Evolutionary conservation across 2,329 filamentous ascomycete genomes (phyloP), one percentile per base, ranked within the genome.

Genomic region (Talaromyces sp.): DNA sequence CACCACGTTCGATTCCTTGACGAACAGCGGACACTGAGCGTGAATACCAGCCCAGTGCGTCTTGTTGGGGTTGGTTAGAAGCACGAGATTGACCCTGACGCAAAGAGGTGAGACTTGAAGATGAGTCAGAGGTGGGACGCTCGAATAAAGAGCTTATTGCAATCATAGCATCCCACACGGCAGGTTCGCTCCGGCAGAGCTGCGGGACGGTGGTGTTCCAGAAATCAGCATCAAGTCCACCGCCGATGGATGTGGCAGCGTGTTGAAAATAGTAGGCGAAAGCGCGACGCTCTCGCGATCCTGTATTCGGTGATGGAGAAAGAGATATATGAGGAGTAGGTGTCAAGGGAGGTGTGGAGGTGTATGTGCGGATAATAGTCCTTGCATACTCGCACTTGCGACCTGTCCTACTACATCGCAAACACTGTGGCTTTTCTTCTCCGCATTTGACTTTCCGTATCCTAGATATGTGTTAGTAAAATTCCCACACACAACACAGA

Each of bases 131-230:
- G 4, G 27, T 31, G 27, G 68, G 69, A 5, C 62, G 63, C 33
- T 79, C 77, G 49, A 74, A 76, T 7, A 79, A 65, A 11, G 73
- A 69, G 63, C 76, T 77, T n/a, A 78, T 73, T 4, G 76, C 69
- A 35, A 76, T 74, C 45, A 78, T 73, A 17, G 77, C 73, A 70
- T 79, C 75, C 75, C 77, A 78, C 2, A 79, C 75, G 4, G 75
- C 75, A 3, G 75, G 72, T 59, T 78, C 75, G 35, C 62, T 71
- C 13, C 72, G 74, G 52, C 75, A 77, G 15, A 78, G 68, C 49
- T 74, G 74, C 3, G 76, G 76, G 4, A 79, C 70, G 35, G 75
- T 64, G 1, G 68, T 73, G n/a, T 69, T 67, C 77, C 77, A 79
- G 61, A 79, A 78, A 35, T 72, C 70, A 31, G 70, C 59, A 67